Evolutionary conservation across 2,329 filamentous ascomycete genomes (phyloP), one percentile per base, ranked within the genome.

Genomic region (Aspergillus ochraceus): DNA sequence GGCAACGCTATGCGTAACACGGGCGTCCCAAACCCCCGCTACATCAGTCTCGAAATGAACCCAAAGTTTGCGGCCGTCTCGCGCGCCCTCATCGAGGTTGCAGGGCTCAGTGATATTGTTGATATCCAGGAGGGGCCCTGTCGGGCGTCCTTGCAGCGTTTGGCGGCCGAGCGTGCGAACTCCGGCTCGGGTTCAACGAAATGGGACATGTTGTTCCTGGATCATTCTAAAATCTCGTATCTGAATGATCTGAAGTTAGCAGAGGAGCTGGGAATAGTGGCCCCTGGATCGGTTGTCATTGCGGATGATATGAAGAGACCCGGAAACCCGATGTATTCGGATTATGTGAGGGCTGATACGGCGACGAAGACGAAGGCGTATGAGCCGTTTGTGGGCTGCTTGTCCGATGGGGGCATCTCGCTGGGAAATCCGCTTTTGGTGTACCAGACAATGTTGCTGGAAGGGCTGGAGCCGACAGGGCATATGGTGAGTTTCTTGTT

Each of bases 211-310:
- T 79, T 92, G 73, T 94, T 94, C 73, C 76, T 95, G 22, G 91
- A 94, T 68, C 91, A 94, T 73, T 88, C 88, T 75, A 92, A 94
- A 74, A 87, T 88, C 0, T 83, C 87, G 0, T 94, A 94, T 71
- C 84, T 83, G 1, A 82, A 84, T 0, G 91, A 95, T 68, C 76
- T 94, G 60, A 92, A 92, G 76, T 81, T 92, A 0, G 90, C 88
- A 70, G 90, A 94, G 76, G 81, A 89, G 32, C 77, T 92, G 8
- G 82, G 81, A 0, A 71, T 94, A 24, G 79, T 78, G 0, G 79
- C 82, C 0, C 58, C 58, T 1, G 90, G 89, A 0, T 66, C 70
- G 1, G 60, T 76, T 5, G 57, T 79, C 3, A 70, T 76, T 9
- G 79, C 79, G 3, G 79, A 81, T 60, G 79, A 81, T 61, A 74